Percentiles rank a stretch among this genome's conserved stretches.
Conservation (phyloP, 345 rosid genomes). For the Pistacia atlantica region DNA sequence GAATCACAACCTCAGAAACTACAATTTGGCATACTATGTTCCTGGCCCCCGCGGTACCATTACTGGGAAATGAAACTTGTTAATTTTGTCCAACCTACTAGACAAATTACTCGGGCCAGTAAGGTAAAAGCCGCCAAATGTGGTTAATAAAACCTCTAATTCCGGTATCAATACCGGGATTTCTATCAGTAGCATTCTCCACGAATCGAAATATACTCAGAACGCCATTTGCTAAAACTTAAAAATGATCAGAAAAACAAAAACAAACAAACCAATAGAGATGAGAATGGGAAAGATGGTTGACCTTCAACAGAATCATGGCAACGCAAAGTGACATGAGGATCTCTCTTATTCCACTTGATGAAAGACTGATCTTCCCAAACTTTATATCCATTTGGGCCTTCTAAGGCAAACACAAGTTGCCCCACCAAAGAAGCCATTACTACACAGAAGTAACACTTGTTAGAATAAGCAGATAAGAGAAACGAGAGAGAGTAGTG, state of each 20-base stretch:
- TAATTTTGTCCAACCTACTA: no score
- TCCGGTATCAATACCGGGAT: no score
- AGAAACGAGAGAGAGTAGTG: no score
- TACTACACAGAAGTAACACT: no score
- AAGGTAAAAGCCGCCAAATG: no score
- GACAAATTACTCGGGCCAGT: no score
- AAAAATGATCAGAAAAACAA: background rate
- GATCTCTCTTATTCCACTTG: constrained; percentile 87
- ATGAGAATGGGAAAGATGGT: background rate
- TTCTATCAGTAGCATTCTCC: no score
- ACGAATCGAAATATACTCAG: background rate
- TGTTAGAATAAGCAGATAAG: no score
- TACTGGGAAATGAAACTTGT: no score
- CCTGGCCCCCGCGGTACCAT: no score
- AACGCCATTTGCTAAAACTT: background rate
- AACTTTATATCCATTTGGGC: constrained; percentile 57
- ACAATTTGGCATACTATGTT: background rate
- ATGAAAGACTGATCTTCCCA: constrained; percentile 89
- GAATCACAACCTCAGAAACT: background rate
- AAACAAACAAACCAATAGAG: background rate
- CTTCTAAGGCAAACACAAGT: constrained; percentile 54
- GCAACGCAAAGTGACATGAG: constrained; percentile 85
- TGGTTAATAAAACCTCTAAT: no score
- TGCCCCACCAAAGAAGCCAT: constrained; percentile 56
- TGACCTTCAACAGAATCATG: constrained; percentile 88